phyloP scores from a whole-genome alignment of 805 yeast species.

The Saccharomycopsis vini region DNA sequence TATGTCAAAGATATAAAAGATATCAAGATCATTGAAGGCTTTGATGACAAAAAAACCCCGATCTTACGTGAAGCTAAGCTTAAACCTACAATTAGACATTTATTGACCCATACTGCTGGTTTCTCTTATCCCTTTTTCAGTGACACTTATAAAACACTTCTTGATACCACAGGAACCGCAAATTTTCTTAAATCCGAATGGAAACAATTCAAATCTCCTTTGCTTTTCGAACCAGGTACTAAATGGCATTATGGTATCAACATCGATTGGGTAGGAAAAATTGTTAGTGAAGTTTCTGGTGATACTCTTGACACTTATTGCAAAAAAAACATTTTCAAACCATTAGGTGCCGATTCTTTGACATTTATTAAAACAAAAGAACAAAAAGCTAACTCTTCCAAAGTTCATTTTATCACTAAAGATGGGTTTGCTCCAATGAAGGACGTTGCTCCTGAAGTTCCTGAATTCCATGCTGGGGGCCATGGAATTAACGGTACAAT shows the following conservation, averaged over 20 bases:
- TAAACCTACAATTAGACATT: constrained; percentile 25
- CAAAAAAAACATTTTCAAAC: constrained; percentile 24
- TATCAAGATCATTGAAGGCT: constrained; percentile 2
- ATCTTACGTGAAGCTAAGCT: constrained; percentile 17
- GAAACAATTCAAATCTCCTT: constrained; percentile 22
- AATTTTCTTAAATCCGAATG: constrained; percentile 19
- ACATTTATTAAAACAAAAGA: constrained; percentile 22
- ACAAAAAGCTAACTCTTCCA: constrained; percentile 19
- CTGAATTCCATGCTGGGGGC: constrained; percentile 32
- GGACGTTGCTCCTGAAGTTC: constrained; percentile 20
- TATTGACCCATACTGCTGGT: constrained; percentile 32
- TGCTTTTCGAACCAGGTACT: constrained; percentile 28
- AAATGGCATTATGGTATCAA: constrained; percentile 28
- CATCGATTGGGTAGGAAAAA: constrained; percentile 29
- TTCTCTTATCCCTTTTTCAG: constrained; percentile 28
- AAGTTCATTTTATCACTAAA: constrained; percentile 21
- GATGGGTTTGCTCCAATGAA: constrained; percentile 14
- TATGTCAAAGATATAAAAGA: constrained; percentile 1
- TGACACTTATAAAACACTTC: constrained; percentile 18
- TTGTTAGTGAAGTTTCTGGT: constrained; percentile 25
- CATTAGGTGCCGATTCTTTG: constrained; percentile 23
- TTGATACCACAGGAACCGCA: constrained; percentile 17
- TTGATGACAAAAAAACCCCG: constrained; percentile 17
- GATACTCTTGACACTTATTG: constrained; percentile 23
- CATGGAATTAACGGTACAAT: constrained; percentile 33